These are phyloP conservation scores for Colletotrichum nymphaeae DNA, from an alignment of 2,329 filamentous ascomycete species.

Conservation along the genomic window DNA sequence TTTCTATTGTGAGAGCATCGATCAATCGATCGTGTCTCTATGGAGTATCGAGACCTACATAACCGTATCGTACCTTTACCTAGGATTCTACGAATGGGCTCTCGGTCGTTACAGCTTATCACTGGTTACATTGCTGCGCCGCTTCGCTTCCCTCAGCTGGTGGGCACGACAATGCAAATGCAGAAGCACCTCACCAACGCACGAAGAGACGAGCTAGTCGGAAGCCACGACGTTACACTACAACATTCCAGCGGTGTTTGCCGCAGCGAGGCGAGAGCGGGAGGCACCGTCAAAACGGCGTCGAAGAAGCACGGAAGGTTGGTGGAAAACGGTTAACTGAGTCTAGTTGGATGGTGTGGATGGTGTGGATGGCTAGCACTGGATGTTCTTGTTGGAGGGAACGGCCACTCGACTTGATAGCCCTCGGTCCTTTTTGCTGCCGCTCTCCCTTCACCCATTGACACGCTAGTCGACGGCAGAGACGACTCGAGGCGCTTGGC, in stretches of 20 bases:
- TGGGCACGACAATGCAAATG: neutral
- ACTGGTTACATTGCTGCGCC: neutral
- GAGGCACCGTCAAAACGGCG: neutral
- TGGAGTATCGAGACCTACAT: neutral
- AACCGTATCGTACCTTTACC: neutral
- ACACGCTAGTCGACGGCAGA: slow-evolving; percentile 8
- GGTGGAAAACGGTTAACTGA: neutral
- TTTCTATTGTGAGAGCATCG: neutral
- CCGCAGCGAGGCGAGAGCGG: neutral
- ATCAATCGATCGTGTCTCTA: neutral
- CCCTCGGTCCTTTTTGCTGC: neutral
- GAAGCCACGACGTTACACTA: neutral
- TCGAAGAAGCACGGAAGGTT: slow-evolving; percentile 11
- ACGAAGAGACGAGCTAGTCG: neutral
- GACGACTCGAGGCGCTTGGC: slow-evolving; percentile 12
- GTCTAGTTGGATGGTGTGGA: neutral
- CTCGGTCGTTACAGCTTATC: neutral
- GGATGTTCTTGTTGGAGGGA: no score
- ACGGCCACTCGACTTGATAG: neutral
- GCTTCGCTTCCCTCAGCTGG: neutral
- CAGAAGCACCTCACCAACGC: neutral
- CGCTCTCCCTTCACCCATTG: neutral
- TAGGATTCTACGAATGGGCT: neutral
- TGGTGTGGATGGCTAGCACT: neutral
- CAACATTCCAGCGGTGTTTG: neutral